Percentiles rank a stretch among this genome's conserved stretches.
Evolutionary conservation across 1,284 basidiomycete genomes (phyloP).

Genomic region (Jaminaea rosea): DNA sequence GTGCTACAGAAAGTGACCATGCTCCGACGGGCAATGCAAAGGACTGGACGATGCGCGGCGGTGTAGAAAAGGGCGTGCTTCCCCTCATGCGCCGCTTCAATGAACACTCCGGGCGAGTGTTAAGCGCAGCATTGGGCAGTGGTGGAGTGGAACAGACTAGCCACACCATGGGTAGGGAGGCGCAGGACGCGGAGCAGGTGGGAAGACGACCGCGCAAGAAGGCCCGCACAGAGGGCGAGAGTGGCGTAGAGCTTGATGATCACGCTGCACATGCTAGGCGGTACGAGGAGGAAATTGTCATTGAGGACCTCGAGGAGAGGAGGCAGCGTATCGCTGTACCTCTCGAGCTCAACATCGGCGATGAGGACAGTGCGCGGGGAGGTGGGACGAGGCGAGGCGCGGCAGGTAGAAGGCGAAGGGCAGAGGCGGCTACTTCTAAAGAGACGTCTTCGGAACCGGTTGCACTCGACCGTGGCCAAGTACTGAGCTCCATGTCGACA

Average conservation of each 20-base stretch:
- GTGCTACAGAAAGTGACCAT: conserved; percentile 84
- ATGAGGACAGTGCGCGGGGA: conserved; percentile 22
- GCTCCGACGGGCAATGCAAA: conserved; percentile 76
- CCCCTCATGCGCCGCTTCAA: conserved; percentile 96
- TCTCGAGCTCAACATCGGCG: conserved; percentile 59
- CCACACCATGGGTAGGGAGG: conserved; percentile 33
- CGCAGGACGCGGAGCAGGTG: conserved; percentile 20
- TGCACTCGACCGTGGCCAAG: too few relatives aligned
- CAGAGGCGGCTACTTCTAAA: conserved; percentile 11
- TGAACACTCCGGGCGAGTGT: conserved; percentile 81
- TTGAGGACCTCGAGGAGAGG: conserved; percentile 72
- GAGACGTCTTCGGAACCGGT: too few relatives aligned
- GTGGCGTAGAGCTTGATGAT: conserved; percentile 2
- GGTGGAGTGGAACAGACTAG: conserved; percentile 15
- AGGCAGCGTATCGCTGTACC: conserved; percentile 61
- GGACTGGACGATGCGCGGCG: conserved; percentile 93
- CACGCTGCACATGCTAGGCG: conserved; percentile 1
- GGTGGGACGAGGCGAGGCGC: conserved; percentile 13
- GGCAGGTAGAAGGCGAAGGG: conserved; percentile 1
- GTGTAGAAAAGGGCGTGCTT: conserved; percentile 71
- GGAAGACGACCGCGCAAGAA: conserved; percentile 1
- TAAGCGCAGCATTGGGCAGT: conserved; percentile 53
- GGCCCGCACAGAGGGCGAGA: conserved; percentile 8
- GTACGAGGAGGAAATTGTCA: conserved; percentile 65
- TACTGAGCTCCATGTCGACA: too few relatives aligned